Evolutionary conservation across 2,329 filamentous ascomycete genomes (phyloP).

Genomic region (Penicillium olsonii): DNA sequence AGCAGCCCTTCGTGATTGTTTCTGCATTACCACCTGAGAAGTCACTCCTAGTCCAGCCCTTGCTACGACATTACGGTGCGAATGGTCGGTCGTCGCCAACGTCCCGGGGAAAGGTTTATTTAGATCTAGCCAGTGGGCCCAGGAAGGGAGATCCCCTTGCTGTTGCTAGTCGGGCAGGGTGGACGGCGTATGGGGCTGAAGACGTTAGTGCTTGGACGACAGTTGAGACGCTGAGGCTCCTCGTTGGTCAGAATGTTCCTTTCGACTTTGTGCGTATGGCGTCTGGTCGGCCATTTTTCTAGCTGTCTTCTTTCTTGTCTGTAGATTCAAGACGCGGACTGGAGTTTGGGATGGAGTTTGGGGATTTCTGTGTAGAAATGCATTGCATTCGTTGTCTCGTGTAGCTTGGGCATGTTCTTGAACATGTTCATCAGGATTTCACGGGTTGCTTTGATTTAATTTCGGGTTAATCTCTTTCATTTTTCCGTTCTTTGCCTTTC

Average conservation of each 20-base stretch:
- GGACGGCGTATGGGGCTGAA: slow-evolving; percentile 75
- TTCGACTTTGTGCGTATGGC: slow-evolving; percentile 84
- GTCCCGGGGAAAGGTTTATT: slow-evolving; percentile 67
- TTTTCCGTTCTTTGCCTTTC: too few species aligned
- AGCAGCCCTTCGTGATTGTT: slow-evolving; percentile 78
- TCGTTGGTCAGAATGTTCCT: slow-evolving; percentile 83
- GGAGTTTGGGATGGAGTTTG: not conserved
- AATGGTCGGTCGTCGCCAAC: slow-evolving; percentile 40
- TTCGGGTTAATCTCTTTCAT: too few species aligned
- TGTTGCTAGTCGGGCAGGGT: slow-evolving; percentile 73
- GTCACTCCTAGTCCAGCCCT: slow-evolving; percentile 73
- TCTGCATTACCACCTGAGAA: slow-evolving; percentile 78
- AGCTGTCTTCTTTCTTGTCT: slow-evolving; percentile 17
- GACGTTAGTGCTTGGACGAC: slow-evolving; percentile 84
- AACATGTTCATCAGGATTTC: not conserved
- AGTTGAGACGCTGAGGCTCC: slow-evolving; percentile 73
- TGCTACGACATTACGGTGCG: slow-evolving; percentile 69
- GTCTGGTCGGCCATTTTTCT: slow-evolving; percentile 58
- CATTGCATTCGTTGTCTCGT: not conserved
- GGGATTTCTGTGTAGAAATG: not conserved
- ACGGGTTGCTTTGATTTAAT: too few species aligned
- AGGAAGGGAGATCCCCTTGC: slow-evolving; percentile 68
- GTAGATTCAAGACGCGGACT: not conserved
- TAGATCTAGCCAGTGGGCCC: slow-evolving; percentile 72
- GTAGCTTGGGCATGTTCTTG: not conserved